phyloP scores from a whole-genome alignment of 352 stramenopile species.

The Aphanomyces invadans region DNA sequence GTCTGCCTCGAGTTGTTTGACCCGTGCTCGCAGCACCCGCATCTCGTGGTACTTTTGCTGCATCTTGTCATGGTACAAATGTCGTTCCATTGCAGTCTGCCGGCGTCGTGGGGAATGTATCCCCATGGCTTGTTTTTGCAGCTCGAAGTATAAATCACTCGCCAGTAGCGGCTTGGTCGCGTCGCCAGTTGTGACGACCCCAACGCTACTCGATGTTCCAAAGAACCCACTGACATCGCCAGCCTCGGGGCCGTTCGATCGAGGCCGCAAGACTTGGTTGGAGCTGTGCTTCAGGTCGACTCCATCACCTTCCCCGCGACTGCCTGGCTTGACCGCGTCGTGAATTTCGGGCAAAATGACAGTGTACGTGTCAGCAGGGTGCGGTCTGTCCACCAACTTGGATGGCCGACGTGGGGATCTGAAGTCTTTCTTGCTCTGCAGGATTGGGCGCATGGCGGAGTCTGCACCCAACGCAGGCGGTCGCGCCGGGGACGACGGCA shows the following conservation, averaged over 20 bases:
- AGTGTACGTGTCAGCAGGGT: background rate
- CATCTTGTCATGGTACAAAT: constrained; percentile 65
- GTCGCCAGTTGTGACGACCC: too few species aligned
- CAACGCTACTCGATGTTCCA: background rate
- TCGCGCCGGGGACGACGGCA: background rate
- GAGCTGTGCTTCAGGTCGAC: background rate
- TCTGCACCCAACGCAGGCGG: background rate
- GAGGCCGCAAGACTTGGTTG: constrained; percentile 10
- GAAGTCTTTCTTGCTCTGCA: constrained; percentile 11
- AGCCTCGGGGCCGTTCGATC: constrained; percentile 5
- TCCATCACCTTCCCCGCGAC: constrained; percentile 1
- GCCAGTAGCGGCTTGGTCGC: background rate
- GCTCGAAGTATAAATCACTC: constrained; percentile 19
- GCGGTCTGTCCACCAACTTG: background rate
- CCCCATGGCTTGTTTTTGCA: background rate
- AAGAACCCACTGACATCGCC: background rate
- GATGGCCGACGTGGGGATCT: background rate
- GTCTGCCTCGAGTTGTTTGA: constrained; percentile 40
- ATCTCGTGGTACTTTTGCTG: constrained; percentile 59
- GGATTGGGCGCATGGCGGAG: background rate
- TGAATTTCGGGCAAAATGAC: constrained; percentile 7
- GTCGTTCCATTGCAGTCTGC: background rate
- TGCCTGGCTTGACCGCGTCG: constrained; percentile 3
- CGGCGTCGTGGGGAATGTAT: background rate
- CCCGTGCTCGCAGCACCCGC: constrained; percentile 42